phyloP scores from a whole-genome alignment of 2,329 filamentous ascomycete genomes.

The Dactylellina drechsleri region DNA sequence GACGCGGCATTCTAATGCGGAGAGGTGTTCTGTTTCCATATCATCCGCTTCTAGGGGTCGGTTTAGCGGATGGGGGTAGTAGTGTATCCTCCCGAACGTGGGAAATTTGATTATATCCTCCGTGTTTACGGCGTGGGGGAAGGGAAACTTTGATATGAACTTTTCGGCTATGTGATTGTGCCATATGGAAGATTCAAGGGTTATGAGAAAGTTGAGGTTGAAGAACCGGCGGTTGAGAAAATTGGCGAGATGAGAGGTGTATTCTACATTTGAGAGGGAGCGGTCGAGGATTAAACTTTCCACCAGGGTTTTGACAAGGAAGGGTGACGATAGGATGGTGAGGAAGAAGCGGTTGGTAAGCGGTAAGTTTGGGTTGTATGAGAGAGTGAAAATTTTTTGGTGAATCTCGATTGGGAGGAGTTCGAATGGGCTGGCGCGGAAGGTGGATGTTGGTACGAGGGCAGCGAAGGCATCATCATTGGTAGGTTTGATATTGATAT shows the following conservation, averaged over 20 bases:
- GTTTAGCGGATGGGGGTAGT: neutral
- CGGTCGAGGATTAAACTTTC: constrained; percentile 29
- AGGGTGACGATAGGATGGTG: constrained; percentile 34
- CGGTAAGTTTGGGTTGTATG: constrained; percentile 43
- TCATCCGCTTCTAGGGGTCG: neutral
- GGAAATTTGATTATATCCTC: neutral
- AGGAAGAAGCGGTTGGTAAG: constrained; percentile 29
- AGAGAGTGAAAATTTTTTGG: constrained; percentile 45
- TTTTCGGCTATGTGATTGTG: constrained; percentile 7
- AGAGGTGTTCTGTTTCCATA: neutral
- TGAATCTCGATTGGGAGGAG: constrained; percentile 51
- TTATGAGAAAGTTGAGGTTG: constrained; percentile 10
- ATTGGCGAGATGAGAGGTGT: constrained; percentile 9
- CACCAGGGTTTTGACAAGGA: constrained; percentile 9
- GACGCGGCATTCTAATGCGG: constrained; percentile 16
- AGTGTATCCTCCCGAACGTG: constrained; percentile 9
- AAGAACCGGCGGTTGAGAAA: constrained; percentile 35
- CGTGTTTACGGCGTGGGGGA: neutral
- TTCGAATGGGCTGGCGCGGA: constrained; percentile 32
- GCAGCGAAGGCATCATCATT: too few relatives aligned
- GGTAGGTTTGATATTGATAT: too few relatives aligned
- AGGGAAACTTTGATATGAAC: constrained; percentile 6
- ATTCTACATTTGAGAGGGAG: constrained; percentile 13
- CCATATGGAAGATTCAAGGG: constrained; percentile 28
- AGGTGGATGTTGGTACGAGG: constrained; percentile 22